Conservation (phyloP, 2,329 filamentous ascomycete species). For the Penicillium verrucosum region DNA sequence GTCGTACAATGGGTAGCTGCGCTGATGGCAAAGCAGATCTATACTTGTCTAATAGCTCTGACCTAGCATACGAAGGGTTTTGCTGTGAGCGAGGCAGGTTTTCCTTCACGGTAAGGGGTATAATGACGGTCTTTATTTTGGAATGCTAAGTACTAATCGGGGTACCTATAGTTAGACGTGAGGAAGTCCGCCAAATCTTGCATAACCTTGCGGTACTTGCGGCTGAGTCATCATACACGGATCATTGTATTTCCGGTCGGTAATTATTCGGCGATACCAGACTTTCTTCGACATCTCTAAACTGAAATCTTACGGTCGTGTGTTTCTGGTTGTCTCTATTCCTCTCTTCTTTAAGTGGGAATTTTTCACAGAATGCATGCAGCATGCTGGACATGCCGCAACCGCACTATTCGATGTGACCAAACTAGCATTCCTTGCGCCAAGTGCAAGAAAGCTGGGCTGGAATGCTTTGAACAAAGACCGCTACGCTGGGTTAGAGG, state of each 20-base stretch:
- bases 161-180: too few relatives aligned
- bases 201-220: too few relatives aligned
- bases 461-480: slow-evolving; percentile 33
- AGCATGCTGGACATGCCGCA: slow-evolving; percentile 37
- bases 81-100: too few relatives aligned
- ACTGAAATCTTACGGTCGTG: background rate
- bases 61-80: too few relatives aligned
- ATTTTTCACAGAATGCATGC: background rate
- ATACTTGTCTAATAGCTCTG: too few relatives aligned
- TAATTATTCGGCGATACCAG: background rate
- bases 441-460: slow-evolving; percentile 34
- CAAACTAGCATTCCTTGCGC: slow-evolving; percentile 26
- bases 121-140: too few relatives aligned
- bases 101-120: too few relatives aligned
- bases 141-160: too few relatives aligned
- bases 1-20: too few relatives aligned
- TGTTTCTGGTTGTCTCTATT: background rate
- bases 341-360: background rate
- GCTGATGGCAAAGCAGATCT: too few relatives aligned
- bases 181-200: too few relatives aligned
- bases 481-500: slow-evolving; percentile 37
- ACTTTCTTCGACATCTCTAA: background rate
- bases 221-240: background rate
- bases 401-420: slow-evolving; percentile 35
- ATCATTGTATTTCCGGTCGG: background rate